A percentile compares a stretch with the other conserved stretches of the same genome.
Evolutionary conservation across 257 asterid genomes (phyloP).

Genomic region (Parsonsia alboflavescens): DNA sequence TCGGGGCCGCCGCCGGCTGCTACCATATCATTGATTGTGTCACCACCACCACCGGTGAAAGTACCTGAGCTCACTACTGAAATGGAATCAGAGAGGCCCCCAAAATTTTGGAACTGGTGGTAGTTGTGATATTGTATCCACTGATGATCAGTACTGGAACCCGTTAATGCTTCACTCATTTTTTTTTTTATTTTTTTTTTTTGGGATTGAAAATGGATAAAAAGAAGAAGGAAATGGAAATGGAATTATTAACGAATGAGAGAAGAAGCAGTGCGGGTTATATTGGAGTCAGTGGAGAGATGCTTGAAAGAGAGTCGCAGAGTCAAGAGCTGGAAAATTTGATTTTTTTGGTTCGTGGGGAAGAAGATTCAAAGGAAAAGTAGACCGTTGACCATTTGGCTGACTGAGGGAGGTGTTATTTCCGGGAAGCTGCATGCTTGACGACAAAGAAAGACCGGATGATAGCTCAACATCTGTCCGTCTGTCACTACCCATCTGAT

Average conservation of each 20-base stretch:
- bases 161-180: conserved; percentile 15
- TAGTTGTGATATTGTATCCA: conserved; percentile 11
- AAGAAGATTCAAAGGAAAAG: background rate
- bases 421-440: background rate
- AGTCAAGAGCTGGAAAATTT: conserved; percentile 2
- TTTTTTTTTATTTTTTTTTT: background rate
- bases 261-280: too few relatives aligned
- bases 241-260: background rate
- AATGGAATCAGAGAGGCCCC: conserved; percentile 7
- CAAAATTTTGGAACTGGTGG: conserved; percentile 13
- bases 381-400: background rate
- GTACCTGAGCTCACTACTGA: background rate
- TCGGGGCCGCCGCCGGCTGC: conserved; percentile 15
- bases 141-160: background rate
- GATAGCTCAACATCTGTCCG: background rate
- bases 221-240: too few relatives aligned
- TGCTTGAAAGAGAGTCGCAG: background rate
- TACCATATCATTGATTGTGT: background rate
- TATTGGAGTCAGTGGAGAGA: background rate
- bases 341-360: background rate
- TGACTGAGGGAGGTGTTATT: background rate
- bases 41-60: background rate
- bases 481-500: too few relatives aligned
- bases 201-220: background rate
- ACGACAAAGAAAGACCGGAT: background rate